Base-by-base conservation (phyloP, 768 basidiomycete species). In the Baorangia bicolor region DNA sequence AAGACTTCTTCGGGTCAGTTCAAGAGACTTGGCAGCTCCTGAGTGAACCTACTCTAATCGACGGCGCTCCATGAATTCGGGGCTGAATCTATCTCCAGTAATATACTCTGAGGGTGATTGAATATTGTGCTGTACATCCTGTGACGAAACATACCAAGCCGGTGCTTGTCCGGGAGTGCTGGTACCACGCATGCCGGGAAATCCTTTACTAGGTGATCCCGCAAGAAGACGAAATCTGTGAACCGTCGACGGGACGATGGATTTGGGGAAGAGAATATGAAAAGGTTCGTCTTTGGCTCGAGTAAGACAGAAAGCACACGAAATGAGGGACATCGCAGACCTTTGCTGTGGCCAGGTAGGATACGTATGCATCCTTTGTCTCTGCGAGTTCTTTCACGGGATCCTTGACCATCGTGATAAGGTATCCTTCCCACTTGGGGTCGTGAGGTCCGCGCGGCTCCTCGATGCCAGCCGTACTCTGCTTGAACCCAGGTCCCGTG, bases 171-270 rank as follows among this genome's bases (percentile, higher is more conserved):
- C 8, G 97, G 97, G 43, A 99, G 80, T 10, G 92, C 92, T 27
- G 97, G 95, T 0, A 98, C 92, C n/a, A 99, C 94, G 65, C 94
- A 96, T 53, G 97, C 97, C 4, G 94, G 94, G 67, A 98, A 99
- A 73, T 95, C 89, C 75, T 86, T 87, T 12, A 85, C 83, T 25
- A 99, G 82, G 64, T 96, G 85, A 43, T 96, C 87, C 55, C 92
- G 80, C 44, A 99, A 77, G 69, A 98, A 98, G 35, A 92, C 90
- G 73, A 99, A 99, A 74, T 99, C 97, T 66, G 95, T 92, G 74
- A 96, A 99, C 31, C 97, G 86, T 55, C 97, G 81, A 47, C 97
- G 85, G 16, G 90, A 78, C 3, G 86, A 85, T 1, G 92, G 89
- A 56, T 78, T 89, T 6, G 79, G 76, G 5, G 83, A 81, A 2